Evolutionary conservation across 257 asterid genomes (phyloP), one percentile per base, ranked within the genome.

Genomic region (Henckelia pumila): DNA sequence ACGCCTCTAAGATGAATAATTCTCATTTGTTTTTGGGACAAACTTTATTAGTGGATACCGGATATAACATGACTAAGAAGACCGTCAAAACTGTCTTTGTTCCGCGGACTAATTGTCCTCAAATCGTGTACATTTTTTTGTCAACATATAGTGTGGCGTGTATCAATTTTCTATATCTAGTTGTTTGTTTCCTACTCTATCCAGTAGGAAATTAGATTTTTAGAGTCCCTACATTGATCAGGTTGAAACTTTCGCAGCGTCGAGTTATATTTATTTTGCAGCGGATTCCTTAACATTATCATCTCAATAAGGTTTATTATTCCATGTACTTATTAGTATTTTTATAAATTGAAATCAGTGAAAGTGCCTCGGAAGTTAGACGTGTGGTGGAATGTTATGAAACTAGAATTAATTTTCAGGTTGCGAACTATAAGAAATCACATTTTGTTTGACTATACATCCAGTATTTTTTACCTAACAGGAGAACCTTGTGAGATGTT

Each of bases 401-500:
- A 28, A 28, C n/a, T 28, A 3, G 30, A 28, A 28, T 28, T 28
- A 28, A 28, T 28, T 28, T 26, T 28, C 30, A 28, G 5, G 30
- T 68, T 74, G 56, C 26, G 16, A 20, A 26, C 8, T 8, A 19
- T 16, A 58, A 32, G 44, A 35, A 35, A 0, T 9, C 2, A 35
- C 8, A 35, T 35, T 28, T 35, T 35, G 44, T 35, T 35, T 2
- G 44, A 44, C n/a, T 40, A 40, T 40, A 44, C 63, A 37, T 63
- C 44, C 21, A 21, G 11, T 24, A 25, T 50, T 68, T 66, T 73
- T 63, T 33, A 55, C 63, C 74, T 68, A 75, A 70, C 95, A 94
- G 99, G 99, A 50, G 97, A 91, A 84, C 89, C 89, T 64, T 87
- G 96, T 69, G 99, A 88, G 79, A 66, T 81, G 69, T 94, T 88